A percentile compares a stretch with the other conserved stretches of the same genome.
phyloP scores from a whole-genome alignment of 2,329 filamentous ascomycete species.

The Bipolaris oryzae region DNA sequence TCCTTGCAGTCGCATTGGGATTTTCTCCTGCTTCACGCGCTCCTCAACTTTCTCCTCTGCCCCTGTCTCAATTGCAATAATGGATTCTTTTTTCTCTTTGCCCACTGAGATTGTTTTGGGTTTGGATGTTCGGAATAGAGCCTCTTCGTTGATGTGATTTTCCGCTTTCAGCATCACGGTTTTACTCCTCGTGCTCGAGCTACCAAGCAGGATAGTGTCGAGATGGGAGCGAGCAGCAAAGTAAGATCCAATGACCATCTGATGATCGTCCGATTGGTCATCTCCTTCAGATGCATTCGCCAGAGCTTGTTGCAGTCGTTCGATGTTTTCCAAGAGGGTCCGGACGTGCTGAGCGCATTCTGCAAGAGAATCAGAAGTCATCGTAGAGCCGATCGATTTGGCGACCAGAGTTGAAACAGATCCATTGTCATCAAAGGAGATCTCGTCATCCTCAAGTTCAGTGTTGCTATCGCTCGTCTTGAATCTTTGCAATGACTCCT shows the following conservation, averaged over 20 bases:
- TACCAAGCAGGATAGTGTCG: constrained; percentile 22
- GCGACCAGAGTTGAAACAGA: constrained; percentile 4
- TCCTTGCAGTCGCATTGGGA: not conserved
- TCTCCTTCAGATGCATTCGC: constrained; percentile 49
- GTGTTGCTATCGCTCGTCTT: constrained; percentile 30
- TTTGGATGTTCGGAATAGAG: not conserved
- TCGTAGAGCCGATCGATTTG: constrained; percentile 24
- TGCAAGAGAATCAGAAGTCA: constrained; percentile 27
- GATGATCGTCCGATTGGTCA: constrained; percentile 36
- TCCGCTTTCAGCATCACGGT: not conserved
- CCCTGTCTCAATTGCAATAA: not conserved
- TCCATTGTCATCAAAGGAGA: constrained; percentile 1
- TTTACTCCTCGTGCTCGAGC: not conserved
- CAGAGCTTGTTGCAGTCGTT: constrained; percentile 37
- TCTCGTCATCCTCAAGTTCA: constrained; percentile 16
- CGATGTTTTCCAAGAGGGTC: constrained; percentile 29
- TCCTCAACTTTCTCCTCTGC: not conserved
- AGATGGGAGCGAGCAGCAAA: constrained; percentile 24
- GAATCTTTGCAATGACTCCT: constrained; percentile 30
- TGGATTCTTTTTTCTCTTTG: not conserved
- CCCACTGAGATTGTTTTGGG: too few relatives aligned
- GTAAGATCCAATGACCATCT: constrained; percentile 36
- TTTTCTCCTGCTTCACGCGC: not conserved
- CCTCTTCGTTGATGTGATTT: not conserved
- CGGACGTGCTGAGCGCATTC: constrained; percentile 34